Conservation (phyloP, 2,329 filamentous ascomycete species). For the Venturia aucupariae region DNA sequence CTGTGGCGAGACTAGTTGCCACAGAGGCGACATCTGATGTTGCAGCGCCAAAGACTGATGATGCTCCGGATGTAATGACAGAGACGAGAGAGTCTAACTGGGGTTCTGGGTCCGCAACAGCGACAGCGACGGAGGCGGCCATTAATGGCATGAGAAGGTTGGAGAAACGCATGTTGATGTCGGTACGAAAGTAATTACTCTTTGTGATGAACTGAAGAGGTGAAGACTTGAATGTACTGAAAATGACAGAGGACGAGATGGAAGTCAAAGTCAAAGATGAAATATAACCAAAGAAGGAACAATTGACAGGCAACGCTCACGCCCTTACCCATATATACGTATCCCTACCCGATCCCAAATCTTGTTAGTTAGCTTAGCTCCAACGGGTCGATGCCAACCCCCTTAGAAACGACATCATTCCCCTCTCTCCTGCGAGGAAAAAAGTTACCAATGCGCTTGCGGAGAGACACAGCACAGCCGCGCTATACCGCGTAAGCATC, state of each 20-base stretch:
- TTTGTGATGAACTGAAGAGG: neutral
- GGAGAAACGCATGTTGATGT: neutral
- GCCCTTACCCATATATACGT: neutral
- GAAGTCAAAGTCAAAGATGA: neutral
- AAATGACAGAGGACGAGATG: too few relatives aligned
- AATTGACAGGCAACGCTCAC: too few relatives aligned
- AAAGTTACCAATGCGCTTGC: neutral
- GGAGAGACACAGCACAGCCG: neutral
- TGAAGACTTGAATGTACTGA: neutral
- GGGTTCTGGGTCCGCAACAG: neutral
- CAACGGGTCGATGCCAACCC: too few relatives aligned
- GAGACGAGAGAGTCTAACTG: neutral
- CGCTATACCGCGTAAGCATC: neutral
- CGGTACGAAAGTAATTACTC: neutral
- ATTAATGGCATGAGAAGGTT: neutral
- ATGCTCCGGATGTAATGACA: neutral
- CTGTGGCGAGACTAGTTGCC: conserved; percentile 2
- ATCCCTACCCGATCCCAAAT: neutral
- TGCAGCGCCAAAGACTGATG: conserved; percentile 4
- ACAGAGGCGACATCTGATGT: conserved; percentile 9
- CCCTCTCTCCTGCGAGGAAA: too few relatives aligned
- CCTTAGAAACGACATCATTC: neutral
- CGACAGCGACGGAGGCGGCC: neutral
- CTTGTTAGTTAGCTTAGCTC: neutral
- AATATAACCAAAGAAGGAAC: neutral